A percentile compares a stretch with the other conserved stretches of the same genome.
These are phyloP conservation scores for Scedosporium apiospermum DNA, from an alignment of 2,329 filamentous ascomycete genomes.

Conservation along the genomic window DNA sequence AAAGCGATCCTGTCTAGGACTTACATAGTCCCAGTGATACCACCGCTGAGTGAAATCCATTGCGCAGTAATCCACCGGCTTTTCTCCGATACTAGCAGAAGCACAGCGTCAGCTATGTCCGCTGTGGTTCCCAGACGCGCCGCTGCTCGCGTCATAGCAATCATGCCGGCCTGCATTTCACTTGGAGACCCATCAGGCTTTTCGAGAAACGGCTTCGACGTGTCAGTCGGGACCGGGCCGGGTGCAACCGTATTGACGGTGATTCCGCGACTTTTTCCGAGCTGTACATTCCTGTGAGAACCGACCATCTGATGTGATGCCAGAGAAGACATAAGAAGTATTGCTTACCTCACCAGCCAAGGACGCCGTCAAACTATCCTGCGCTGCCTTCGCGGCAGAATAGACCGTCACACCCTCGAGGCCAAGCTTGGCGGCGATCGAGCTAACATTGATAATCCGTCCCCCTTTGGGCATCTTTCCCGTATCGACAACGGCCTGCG, in stretches of 20 bases:
- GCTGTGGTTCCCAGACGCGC: slow-evolving; percentile 22
- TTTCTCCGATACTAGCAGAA: slow-evolving; percentile 27
- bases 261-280: slow-evolving; percentile 26
- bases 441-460: slow-evolving; percentile 24
- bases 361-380: slow-evolving; percentile 23
- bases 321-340: too few species aligned
- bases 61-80: slow-evolving; percentile 35
- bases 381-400: slow-evolving; percentile 28
- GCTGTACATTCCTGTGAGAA: slow-evolving; percentile 10
- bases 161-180: slow-evolving; percentile 13
- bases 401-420: slow-evolving; percentile 7
- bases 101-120: slow-evolving; percentile 32
- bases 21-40: slow-evolving; percentile 14
- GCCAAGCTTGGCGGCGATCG: slow-evolving; percentile 16
- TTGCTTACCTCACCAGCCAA: slow-evolving; percentile 22
- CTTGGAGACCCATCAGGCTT: slow-evolving; percentile 10
- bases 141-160: slow-evolving; percentile 20
- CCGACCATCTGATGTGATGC: too few species aligned
- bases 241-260: slow-evolving; percentile 33
- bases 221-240: slow-evolving; percentile 27
- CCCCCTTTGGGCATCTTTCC: slow-evolving; percentile 21
- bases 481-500: slow-evolving; percentile 19
- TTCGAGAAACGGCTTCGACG: slow-evolving; percentile 1
- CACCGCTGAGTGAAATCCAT: slow-evolving; percentile 27
- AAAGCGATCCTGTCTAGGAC: too few species aligned